Evolutionary conservation across 345 rosid genomes (phyloP), one percentile per base, ranked within the genome.

Genomic region (Gossypium bickii): DNA sequence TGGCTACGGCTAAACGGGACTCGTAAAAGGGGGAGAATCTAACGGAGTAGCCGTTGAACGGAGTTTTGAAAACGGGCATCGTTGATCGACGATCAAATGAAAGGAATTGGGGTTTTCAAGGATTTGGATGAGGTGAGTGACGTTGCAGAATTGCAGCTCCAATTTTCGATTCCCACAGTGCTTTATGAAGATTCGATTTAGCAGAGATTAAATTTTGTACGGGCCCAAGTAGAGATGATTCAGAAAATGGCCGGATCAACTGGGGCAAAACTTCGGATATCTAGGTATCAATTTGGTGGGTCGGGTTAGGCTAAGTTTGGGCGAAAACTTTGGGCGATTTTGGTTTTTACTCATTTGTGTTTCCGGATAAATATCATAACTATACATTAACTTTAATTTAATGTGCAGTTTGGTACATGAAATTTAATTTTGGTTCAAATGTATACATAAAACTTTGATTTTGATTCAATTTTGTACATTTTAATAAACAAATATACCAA

Each of bases 11-110:
- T 67, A 94, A 85, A 12, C 93, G 94, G 29, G 90, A 84, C 76
- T 92, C 98, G 85, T 89, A 82, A 83, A 92, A 92, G 0, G 98
- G 98, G 63, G 95, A 89, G 85, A 94, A 92, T 75, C 86, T 89
- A 47, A 94, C 98, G 70, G 94, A 85, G 87, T 94, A 89, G 67
- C 98, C 95, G 75, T 90, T 89, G 73, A 94, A 94, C 3, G 97
- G 91, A 9, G 94, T 79, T 60, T 87, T 92, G 88, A 89, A 92
- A 80, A 86, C 76, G 22, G 97, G 92, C 97, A 94, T 94, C 49
- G 83, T 41, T 67, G 53, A 66, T 10, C 29, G 70, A 1, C 3
- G 16, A 20, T 15, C 52, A 12, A 44, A 64, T 24, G 34, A 4
- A 12, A 12, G 25, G 24, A 6, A 12, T 67, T 67, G 9, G 55